These are phyloP conservation scores for Podospora australis DNA, from an alignment of 495 filamentous ascomycete genomes.

Conservation along the genomic window DNA sequence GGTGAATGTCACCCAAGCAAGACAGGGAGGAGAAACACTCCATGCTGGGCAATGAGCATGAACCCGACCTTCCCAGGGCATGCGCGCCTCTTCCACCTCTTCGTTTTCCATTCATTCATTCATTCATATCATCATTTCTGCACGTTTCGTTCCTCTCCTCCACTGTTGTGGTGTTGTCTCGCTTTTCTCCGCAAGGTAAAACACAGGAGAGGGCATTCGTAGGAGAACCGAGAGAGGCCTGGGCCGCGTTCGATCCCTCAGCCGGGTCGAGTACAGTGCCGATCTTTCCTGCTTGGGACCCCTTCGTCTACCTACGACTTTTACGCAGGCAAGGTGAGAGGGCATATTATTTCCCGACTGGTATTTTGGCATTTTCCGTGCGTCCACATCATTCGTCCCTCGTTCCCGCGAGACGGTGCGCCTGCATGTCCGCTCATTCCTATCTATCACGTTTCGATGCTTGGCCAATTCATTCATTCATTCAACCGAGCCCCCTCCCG, in stretches of 20 bases:
- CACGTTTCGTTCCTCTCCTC: too few species aligned
- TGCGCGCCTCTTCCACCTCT: not conserved
- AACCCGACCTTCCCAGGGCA: not conserved
- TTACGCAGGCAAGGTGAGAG: too few species aligned
- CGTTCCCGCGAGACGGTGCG: not conserved
- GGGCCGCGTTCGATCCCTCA: slow-evolving; percentile 4
- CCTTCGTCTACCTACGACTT: too few species aligned
- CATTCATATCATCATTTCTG: too few species aligned
- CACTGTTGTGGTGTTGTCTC: too few species aligned
- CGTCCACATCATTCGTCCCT: slow-evolving; percentile 13
- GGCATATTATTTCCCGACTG: slow-evolving; percentile 7
- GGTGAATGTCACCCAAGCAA: not conserved
- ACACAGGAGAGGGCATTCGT: too few species aligned
- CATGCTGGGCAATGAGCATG: not conserved
- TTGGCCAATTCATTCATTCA: too few species aligned
- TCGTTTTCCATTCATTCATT: not conserved
- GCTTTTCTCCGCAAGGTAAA: too few species aligned
- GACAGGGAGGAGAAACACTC: not conserved
- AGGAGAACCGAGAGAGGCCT: not conserved
- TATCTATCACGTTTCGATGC: too few species aligned
- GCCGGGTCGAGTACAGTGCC: slow-evolving; percentile 7
- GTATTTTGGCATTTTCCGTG: slow-evolving; percentile 16
- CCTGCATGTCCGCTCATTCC: not conserved
- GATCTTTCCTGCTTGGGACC: slow-evolving; percentile 13
- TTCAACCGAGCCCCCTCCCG: too few species aligned